Conservation (phyloP, 352 stramenopile genomes). For the Phytophthora cajani region DNA sequence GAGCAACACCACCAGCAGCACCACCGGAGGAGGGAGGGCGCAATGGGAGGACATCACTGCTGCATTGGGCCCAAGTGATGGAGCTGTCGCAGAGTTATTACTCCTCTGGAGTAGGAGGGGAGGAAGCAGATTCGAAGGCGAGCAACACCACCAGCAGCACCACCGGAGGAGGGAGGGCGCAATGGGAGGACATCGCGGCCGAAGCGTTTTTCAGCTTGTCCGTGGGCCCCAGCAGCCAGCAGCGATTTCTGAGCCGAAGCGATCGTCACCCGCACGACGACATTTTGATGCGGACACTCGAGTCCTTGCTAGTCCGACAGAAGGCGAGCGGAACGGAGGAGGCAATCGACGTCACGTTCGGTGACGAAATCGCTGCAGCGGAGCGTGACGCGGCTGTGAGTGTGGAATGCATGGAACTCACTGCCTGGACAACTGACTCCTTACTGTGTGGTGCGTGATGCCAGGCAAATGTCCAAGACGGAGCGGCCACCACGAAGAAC, state of each 20-base stretch:
- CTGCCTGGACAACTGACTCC: background rate
- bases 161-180: background rate
- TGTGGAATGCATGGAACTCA: background rate
- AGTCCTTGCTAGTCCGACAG: conserved; percentile 42
- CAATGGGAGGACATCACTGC: conserved; percentile 57
- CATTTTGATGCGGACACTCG: conserved; percentile 46
- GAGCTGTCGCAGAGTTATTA: conserved; percentile 59
- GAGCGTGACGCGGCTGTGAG: conserved; percentile 14
- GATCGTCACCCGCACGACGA: conserved; percentile 32
- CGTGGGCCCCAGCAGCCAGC: conserved; percentile 31
- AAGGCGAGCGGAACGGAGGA: conserved; percentile 10
- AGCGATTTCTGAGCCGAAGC: conserved; percentile 34
- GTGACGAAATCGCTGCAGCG: conserved; percentile 21
- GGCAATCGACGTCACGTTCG: conserved; percentile 27
- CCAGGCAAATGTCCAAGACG: conserved; percentile 11
- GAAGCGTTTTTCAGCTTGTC: conserved; percentile 57
- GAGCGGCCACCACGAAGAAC: conserved; percentile 16
- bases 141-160: background rate
- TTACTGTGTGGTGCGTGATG: background rate
- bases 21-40: background rate
- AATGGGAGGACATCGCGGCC: conserved; percentile 51
- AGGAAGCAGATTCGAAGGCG: background rate
- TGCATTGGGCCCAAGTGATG: conserved; percentile 70
- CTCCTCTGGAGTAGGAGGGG: conserved; percentile 12
- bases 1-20: background rate